Conservation (phyloP, 2,329 filamentous ascomycete species). For the Trichoderma koningii region DNA sequence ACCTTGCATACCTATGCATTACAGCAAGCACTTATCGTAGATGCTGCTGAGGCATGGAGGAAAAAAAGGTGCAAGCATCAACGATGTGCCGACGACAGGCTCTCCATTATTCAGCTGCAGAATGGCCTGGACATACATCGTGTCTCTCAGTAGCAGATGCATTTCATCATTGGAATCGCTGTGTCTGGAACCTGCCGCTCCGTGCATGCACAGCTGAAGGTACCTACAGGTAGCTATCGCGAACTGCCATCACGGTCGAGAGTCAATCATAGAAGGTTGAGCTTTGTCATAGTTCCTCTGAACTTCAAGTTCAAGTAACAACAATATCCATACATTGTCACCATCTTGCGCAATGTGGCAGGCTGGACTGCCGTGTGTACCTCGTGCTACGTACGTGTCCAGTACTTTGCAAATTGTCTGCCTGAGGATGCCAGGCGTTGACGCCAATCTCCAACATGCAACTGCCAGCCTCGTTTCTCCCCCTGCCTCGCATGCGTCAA, state of each 20-base stretch:
- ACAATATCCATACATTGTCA: too few relatives aligned
- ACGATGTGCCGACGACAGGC: background rate
- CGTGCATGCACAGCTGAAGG: background rate
- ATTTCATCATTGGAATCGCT: background rate
- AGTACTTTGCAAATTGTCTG: constrained; percentile 19
- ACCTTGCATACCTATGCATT: too few relatives aligned
- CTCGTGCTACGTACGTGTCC: background rate
- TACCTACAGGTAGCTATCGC: too few relatives aligned
- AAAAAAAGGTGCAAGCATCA: background rate
- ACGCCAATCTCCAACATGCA: constrained; percentile 26
- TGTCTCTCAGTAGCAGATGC: background rate
- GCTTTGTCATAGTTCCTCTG: background rate
- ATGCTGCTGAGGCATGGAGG: too few relatives aligned
- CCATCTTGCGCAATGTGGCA: background rate
- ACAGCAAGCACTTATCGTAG: too few relatives aligned
- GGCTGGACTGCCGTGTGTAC: background rate
- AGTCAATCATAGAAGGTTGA: too few relatives aligned
- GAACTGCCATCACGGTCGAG: too few relatives aligned
- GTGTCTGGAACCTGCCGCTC: background rate
- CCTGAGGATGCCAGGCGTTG: constrained; percentile 30
- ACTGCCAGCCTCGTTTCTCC: constrained; percentile 22
- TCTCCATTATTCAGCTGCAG: background rate
- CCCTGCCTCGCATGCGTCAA: constrained; percentile 21
- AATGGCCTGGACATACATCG: too few relatives aligned
- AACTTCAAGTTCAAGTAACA: background rate